A percentile compares a stretch with the other conserved stretches of the same genome.
phyloP scores from a whole-genome alignment of 2,329 filamentous ascomycete species.

The Diaporthe nobilis region DNA sequence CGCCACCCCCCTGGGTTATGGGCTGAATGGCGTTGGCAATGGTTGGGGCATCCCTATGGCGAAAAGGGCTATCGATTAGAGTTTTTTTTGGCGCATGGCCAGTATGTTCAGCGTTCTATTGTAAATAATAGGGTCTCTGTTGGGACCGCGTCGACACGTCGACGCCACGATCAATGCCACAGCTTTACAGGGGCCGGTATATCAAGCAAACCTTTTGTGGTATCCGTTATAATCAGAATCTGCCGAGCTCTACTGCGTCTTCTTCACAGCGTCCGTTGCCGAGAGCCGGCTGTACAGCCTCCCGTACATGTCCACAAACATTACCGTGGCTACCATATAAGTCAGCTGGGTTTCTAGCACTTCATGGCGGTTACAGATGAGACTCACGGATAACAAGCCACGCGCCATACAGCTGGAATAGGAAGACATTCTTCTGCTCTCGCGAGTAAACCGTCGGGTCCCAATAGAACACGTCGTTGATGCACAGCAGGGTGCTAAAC shows the following conservation, averaged over 20 bases:
- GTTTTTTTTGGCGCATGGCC: slow-evolving; percentile 30
- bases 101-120: slow-evolving; percentile 28
- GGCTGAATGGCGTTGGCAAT: slow-evolving; percentile 66
- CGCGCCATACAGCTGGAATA: slow-evolving; percentile 65
- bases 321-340: slow-evolving; percentile 58
- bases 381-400: slow-evolving; percentile 68
- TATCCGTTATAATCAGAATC: neutral
- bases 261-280: slow-evolving; percentile 53
- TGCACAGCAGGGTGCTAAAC: slow-evolving; percentile 66
- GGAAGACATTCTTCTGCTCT: slow-evolving; percentile 60
- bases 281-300: slow-evolving; percentile 63
- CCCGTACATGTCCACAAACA: slow-evolving; percentile 68
- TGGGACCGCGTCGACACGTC: slow-evolving; percentile 22
- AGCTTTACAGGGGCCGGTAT: neutral
- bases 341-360: neutral
- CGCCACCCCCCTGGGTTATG: slow-evolving; percentile 71
- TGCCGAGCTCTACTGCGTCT: slow-evolving; percentile 53
- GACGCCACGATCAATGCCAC: slow-evolving; percentile 5
- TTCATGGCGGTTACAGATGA: neutral
- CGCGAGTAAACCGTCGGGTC: slow-evolving; percentile 59
- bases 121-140: slow-evolving; percentile 36
- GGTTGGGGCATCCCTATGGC: slow-evolving; percentile 68
- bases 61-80: slow-evolving; percentile 61
- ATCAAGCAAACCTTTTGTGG: neutral
- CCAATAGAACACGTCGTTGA: slow-evolving; percentile 65